Conservation (phyloP, 2,329 filamentous ascomycete species). For the Diaporthe citri region DNA sequence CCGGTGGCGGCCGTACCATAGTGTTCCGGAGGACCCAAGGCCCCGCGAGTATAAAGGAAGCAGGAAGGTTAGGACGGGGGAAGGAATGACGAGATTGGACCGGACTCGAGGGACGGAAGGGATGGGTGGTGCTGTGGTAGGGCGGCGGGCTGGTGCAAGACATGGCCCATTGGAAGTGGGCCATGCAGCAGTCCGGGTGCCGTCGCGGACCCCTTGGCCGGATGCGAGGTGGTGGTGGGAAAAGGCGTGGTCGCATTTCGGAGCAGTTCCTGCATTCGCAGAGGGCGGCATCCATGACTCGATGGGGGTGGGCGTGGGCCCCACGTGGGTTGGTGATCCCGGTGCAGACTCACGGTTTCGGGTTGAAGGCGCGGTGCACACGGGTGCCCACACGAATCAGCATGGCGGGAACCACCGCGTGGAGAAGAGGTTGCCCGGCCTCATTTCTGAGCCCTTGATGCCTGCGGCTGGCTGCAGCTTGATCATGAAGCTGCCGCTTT, state of each 20-base stretch:
- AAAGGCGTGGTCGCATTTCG: conserved; percentile 21
- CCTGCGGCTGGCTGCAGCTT: neutral
- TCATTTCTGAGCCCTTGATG: conserved; percentile 10
- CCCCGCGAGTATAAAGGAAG: conserved; percentile 9
- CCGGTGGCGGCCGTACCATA: conserved; percentile 29
- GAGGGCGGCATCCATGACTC: conserved; percentile 24
- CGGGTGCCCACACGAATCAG: conserved; percentile 22
- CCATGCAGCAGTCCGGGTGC: neutral
- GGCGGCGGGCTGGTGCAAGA: neutral
- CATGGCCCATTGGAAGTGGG: conserved; percentile 3
- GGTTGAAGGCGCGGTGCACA: neutral
- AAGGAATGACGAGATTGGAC: neutral
- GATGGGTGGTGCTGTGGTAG: neutral
- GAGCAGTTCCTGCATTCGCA: conserved; percentile 26
- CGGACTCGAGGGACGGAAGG: conserved; percentile 9
- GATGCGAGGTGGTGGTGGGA: neutral
- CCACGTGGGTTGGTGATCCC: conserved; percentile 26
- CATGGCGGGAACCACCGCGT: conserved; percentile 6
- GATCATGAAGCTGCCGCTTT: neutral
- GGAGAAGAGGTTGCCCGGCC: neutral
- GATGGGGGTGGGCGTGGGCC: conserved; percentile 10
- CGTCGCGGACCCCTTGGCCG: conserved; percentile 14
- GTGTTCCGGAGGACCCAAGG: conserved; percentile 19
- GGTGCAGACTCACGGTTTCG: conserved; percentile 21
- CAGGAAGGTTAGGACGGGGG: neutral